Evolutionary conservation across 2,329 filamentous ascomycete species (phyloP), one percentile per base, ranked within the genome.

Genomic region (Fusarium drepaniforme): DNA sequence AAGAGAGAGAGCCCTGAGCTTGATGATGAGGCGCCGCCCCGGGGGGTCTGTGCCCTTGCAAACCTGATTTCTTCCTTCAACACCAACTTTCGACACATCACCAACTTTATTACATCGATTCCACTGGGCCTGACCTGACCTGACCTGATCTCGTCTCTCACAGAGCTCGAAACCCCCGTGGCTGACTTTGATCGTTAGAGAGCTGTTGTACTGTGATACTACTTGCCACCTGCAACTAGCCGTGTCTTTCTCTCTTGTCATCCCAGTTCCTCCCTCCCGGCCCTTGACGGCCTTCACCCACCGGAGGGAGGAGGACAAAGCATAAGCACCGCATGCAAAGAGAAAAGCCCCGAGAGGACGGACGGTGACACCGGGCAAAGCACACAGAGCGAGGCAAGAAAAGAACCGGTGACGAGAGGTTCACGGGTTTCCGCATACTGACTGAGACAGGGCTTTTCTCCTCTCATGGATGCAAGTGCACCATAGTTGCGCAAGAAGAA

Each of bases 391-490:
- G 71, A 72, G 72, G 75, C 69, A 58, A 70, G 74, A 67, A 60
- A 53, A 49, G 35, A 57, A 56, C n/a, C 33, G n/a, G 42, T 30
- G 38, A 67, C 25, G 13, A 21, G 13, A 21, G 28, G 21, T 30
- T 40, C 58, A 40, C 38, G 59, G 51, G 66, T 40, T 56, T 44
- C 44, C 62, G 30, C 42, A 46, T 62, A 65, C 68, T 78, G 58
- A 73, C 73, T 68, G 70, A 72, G 23, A 42, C 56, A 28, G 56
- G 35, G 71, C 72, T 71, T 73, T 71, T 67, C 53, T 66, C 67
- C 61, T 68, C 53, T 75, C 62, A 77, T 77, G 72, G 72, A 77
- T 75, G 71, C 67, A 69, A 78, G 76, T 71, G 70, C 65, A 68
- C 28, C 49, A 53, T 75, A 68, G 68, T 71, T 71, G 57, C 53